These are phyloP conservation scores for Cutaneotrichosporon sp. DNA, from an alignment of 1,284 basidiomycete genomes.

Conservation along the genomic window DNA sequence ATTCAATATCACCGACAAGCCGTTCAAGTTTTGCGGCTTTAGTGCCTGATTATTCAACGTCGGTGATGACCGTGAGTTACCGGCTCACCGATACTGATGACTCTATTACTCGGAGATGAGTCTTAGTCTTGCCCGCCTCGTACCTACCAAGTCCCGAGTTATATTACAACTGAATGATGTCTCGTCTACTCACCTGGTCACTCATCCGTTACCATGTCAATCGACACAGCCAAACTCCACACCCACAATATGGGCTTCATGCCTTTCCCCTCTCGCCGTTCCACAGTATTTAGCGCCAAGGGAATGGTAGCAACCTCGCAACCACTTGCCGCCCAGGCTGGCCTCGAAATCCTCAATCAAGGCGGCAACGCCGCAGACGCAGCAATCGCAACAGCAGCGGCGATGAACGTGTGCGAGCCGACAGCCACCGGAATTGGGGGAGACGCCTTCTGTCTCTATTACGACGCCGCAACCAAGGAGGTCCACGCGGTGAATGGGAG, in stretches of 20 bases:
- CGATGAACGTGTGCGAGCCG: slow-evolving; percentile 79
- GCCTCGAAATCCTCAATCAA: slow-evolving; percentile 75
- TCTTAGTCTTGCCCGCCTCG: not conserved
- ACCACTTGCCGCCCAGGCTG: slow-evolving; percentile 77
- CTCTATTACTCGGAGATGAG: not conserved
- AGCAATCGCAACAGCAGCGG: slow-evolving; percentile 77
- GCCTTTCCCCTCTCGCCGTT: slow-evolving; percentile 38
- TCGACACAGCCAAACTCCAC: slow-evolving; percentile 44
- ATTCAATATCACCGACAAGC: too few relatives aligned
- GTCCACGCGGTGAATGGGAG: slow-evolving; percentile 63
- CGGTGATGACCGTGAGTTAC: not conserved
- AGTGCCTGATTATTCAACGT: not conserved
- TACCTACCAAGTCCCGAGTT: not conserved
- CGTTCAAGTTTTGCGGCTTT: not conserved
- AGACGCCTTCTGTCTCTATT: slow-evolving; percentile 91
- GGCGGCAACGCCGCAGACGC: slow-evolving; percentile 80
- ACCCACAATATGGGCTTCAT: slow-evolving; percentile 45
- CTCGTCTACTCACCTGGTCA: not conserved
- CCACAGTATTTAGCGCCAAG: slow-evolving; percentile 64
- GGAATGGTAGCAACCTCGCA: slow-evolving; percentile 81
- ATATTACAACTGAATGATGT: not conserved
- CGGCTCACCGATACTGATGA: not conserved
- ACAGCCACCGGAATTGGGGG: slow-evolving; percentile 39
- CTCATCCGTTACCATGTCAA: slow-evolving; percentile 30
- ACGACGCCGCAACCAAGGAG: slow-evolving; percentile 71